Conservation (phyloP, 345 rosid species). For the Dipteronia dyeriana region DNA sequence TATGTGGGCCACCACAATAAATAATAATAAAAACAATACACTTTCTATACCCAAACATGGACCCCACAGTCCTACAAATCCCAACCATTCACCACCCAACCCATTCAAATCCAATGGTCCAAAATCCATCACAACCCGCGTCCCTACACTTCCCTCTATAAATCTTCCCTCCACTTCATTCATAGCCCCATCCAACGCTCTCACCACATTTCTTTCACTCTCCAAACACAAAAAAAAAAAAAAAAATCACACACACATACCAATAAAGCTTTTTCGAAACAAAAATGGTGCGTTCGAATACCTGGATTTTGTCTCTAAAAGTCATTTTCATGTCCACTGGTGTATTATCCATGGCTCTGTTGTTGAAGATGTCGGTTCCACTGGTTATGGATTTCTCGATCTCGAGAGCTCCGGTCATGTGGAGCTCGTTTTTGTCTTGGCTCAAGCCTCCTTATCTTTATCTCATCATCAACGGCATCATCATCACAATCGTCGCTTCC, state of each 20-base stretch:
- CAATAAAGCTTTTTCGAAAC: neutral
- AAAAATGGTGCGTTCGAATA: too few species aligned
- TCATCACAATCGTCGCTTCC: constrained; percentile 54
- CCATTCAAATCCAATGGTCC: constrained; percentile 16
- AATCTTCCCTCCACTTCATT: constrained; percentile 11
- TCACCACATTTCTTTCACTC: neutral
- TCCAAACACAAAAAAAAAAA: neutral
- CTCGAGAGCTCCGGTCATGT: constrained; percentile 36
- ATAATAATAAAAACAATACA: neutral
- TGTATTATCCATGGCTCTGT: constrained; percentile 33
- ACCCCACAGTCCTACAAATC: constrained; percentile 8
- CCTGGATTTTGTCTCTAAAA: constrained; percentile 38
- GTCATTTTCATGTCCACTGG: constrained; percentile 40
- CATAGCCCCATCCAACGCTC: neutral
- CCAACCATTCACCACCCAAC: neutral
- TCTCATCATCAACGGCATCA: constrained; percentile 50
- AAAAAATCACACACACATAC: neutral
- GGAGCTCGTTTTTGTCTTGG: constrained; percentile 51
- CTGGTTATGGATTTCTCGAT: constrained; percentile 33
- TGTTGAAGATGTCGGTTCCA: constrained; percentile 39
- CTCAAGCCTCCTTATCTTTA: constrained; percentile 61
- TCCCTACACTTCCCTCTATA: constrained; percentile 23
- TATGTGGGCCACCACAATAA: constrained; percentile 17
- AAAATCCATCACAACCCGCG: neutral
- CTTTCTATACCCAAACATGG: neutral